Base-by-base conservation (phyloP, 305 asterid species). In the Fraxinus platypoda region DNA sequence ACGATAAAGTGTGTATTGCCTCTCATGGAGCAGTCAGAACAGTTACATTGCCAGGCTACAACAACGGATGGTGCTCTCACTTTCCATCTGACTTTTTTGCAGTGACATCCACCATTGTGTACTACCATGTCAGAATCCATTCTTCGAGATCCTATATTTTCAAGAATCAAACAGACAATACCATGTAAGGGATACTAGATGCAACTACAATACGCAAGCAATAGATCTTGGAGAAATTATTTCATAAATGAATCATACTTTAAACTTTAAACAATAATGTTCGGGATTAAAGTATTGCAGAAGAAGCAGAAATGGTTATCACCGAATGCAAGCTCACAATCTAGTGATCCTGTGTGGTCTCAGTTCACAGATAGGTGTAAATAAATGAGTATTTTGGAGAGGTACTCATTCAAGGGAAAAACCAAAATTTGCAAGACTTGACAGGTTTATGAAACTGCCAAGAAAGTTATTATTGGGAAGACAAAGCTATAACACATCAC, bases 81-180 rank as follows among this genome's bases (percentile, higher is more conserved):
- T 82, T 43, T 81, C 99, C 98, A 94, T 81, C 94, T 86, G 6
- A 95, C 91, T 4, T 83, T 85, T 76, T 85, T 91, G 90, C 98
- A 95, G 84, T 95, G 98, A 80, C 98, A 95, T 81, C 98, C 97
- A 37, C 99, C 99, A 17, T 81, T 80, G 84, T 95, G 98, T 52
- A 82, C 59, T 30, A 90, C 75, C 76, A 86, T 59, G 82, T 87
- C 85, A 0, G 91, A 35, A 25, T 87, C 93, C 97, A 91, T 92
- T 73, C 34, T 21, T 12, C 3, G 43, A 78, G 38, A 34, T 74
- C 21, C 21, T 75, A 30, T 41, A 26, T 46, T 84, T 81, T 82
- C 66, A 77, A 52, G 33, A 28, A 75, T 75, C 21, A 25, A 12
- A 38, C 8, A 7, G 17, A 17, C 31, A 19, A 35, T 3, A 64